These are phyloP conservation scores for Geoglossum cookeanum DNA, from an alignment of 2,329 filamentous ascomycete species.

Conservation along the genomic window DNA sequence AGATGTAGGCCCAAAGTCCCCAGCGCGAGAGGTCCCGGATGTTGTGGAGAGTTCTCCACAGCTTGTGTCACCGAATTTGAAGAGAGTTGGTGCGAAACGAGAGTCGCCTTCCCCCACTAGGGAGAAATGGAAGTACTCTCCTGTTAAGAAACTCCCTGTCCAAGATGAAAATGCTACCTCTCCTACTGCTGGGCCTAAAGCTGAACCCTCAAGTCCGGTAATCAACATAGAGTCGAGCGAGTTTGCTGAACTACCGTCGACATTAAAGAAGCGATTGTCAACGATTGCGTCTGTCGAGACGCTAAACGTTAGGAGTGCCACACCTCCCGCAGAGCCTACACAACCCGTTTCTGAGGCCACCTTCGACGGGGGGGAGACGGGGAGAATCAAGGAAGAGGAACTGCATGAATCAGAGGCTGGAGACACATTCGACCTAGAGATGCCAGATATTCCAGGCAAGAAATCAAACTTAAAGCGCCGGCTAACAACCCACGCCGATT, in stretches of 20 bases:
- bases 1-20: neutral
- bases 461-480: conserved; percentile 40
- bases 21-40: neutral
- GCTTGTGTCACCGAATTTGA: neutral
- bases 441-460: conserved; percentile 4
- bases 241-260: conserved; percentile 16
- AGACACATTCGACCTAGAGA: conserved; percentile 16
- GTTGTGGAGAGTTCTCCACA: neutral
- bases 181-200: conserved; percentile 16
- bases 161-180: conserved; percentile 7
- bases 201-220: conserved; percentile 17
- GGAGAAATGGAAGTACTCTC: neutral
- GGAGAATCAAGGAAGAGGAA: conserved; percentile 8
- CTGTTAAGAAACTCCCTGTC: neutral
- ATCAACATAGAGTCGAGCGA: neutral
- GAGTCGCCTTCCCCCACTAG: neutral
- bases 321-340: neutral
- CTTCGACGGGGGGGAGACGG: conserved; percentile 5
- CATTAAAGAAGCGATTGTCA: conserved; percentile 33
- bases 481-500: conserved; percentile 78
- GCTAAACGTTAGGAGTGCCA: conserved; percentile 17
- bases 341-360: conserved; percentile 13
- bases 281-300: conserved; percentile 40
- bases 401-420: conserved; percentile 14
- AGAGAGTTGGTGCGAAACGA: conserved; percentile 1